phyloP scores from a whole-genome alignment of 1,284 basidiomycete genomes.

The Cryptococcus deneoformans region DNA sequence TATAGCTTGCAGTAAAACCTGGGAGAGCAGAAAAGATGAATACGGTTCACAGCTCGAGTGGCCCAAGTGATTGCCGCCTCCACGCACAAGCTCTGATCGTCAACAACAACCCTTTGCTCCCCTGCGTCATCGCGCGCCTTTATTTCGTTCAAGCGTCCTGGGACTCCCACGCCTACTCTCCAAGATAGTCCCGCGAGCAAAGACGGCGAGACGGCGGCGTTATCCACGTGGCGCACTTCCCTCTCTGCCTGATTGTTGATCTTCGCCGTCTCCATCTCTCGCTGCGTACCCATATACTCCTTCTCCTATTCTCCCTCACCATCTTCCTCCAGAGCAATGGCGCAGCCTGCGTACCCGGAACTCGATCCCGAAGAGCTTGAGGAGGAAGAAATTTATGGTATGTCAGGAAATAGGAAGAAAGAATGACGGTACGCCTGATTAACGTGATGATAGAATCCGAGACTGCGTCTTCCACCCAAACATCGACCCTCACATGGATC shows the following conservation, averaged over 20 bases:
- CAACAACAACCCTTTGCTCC: too few relatives aligned
- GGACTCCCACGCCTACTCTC: too few relatives aligned
- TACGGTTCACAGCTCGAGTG: too few relatives aligned
- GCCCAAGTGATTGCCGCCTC: not conserved
- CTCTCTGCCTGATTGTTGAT: too few relatives aligned
- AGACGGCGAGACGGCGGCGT: too few relatives aligned
- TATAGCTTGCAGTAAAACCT: not conserved
- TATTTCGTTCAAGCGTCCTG: too few relatives aligned
- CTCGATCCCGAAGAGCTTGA: constrained; percentile 38
- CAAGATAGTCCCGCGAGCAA: too few relatives aligned
- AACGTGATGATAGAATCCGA: constrained; percentile 39
- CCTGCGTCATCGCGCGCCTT: too few relatives aligned
- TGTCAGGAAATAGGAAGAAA: constrained; percentile 3
- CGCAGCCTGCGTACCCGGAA: constrained; percentile 16
- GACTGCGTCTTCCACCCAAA: constrained; percentile 47
- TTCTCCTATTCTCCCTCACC: too few relatives aligned
- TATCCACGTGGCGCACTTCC: too few relatives aligned
- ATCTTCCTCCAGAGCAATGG: not conserved
- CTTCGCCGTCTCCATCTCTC: too few relatives aligned
- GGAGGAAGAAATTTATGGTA: constrained; percentile 40
- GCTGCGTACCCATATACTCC: too few relatives aligned
- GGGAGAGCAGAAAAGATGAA: not conserved
- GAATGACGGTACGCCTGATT: not conserved
- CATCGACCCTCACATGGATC: constrained; percentile 51
- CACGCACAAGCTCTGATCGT: not conserved